phyloP scores from a whole-genome alignment of 2,329 filamentous ascomycete genomes.

The Pyrenophora seminiperda region DNA sequence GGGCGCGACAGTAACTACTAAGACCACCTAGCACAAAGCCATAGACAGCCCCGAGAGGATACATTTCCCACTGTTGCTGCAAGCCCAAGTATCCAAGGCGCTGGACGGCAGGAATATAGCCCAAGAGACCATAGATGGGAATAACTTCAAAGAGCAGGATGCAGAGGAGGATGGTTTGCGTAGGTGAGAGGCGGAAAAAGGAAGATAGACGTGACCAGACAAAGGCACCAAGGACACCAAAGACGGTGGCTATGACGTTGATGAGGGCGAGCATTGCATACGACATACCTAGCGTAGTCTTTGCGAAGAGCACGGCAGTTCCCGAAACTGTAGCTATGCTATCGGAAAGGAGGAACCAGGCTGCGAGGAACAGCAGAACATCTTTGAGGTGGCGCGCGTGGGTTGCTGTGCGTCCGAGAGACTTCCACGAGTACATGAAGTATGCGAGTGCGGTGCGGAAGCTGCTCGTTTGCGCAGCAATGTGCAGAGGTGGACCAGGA shows the following conservation, averaged over 20 bases:
- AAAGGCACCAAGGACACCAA: constrained; percentile 86
- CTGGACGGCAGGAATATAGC: constrained; percentile 81
- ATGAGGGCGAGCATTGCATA: constrained; percentile 88
- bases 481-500: constrained; percentile 74
- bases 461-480: constrained; percentile 32
- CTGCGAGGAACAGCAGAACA: constrained; percentile 77
- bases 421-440: constrained; percentile 82
- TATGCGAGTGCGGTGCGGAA: constrained; percentile 68
- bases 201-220: constrained; percentile 83
- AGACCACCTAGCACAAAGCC: constrained; percentile 93
- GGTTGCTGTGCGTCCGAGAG: constrained; percentile 77
- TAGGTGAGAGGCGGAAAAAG: constrained; percentile 70
- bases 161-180: constrained; percentile 90
- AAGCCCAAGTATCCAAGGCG: constrained; percentile 78
- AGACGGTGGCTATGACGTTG: constrained; percentile 85
- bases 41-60: constrained; percentile 85
- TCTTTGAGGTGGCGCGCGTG: constrained; percentile 75
- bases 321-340: constrained; percentile 93
- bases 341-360: constrained; percentile 95
- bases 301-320: constrained; percentile 93
- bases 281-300: constrained; percentile 88
- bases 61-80: constrained; percentile 98
- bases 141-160: constrained; percentile 91
- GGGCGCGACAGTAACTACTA: constrained; percentile 85
- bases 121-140: constrained; percentile 85